These are phyloP conservation scores for Delonix regia DNA, from an alignment of 306 rosid species.

Conservation along the genomic window DNA sequence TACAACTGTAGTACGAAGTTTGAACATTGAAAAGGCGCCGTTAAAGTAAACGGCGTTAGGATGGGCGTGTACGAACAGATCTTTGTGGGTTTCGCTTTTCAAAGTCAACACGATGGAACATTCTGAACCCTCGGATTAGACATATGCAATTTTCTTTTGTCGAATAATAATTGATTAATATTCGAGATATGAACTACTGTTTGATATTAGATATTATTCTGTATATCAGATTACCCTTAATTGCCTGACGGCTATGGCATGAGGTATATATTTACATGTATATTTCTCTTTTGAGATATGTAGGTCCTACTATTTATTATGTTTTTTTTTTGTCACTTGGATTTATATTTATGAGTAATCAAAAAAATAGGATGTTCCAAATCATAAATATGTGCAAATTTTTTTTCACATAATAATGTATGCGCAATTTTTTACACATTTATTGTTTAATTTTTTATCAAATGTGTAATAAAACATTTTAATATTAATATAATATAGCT, in stretches of 20 bases:
- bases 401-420: too few species aligned
- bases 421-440: too few species aligned
- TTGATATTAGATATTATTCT: neutral
- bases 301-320: neutral
- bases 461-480: too few species aligned
- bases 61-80: neutral
- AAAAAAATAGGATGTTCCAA: too few species aligned
- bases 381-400: too few species aligned
- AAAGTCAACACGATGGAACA: neutral
- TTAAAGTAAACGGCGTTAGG: neutral
- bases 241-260: neutral
- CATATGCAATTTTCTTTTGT: too few species aligned
- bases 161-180: neutral
- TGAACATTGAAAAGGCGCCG: neutral
- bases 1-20: too few species aligned
- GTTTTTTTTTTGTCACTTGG: too few species aligned
- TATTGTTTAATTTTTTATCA: too few species aligned
- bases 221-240: neutral
- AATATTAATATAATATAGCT: too few species aligned
- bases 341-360: too few species aligned
- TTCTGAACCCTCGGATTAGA: neutral
- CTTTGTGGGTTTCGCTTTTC: neutral
- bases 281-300: neutral
- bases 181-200: slow-evolving; percentile 5
- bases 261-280: neutral